phyloP scores from a whole-genome alignment of 1,284 basidiomycete genomes.

The Austroboletus novae-zelandiae region DNA sequence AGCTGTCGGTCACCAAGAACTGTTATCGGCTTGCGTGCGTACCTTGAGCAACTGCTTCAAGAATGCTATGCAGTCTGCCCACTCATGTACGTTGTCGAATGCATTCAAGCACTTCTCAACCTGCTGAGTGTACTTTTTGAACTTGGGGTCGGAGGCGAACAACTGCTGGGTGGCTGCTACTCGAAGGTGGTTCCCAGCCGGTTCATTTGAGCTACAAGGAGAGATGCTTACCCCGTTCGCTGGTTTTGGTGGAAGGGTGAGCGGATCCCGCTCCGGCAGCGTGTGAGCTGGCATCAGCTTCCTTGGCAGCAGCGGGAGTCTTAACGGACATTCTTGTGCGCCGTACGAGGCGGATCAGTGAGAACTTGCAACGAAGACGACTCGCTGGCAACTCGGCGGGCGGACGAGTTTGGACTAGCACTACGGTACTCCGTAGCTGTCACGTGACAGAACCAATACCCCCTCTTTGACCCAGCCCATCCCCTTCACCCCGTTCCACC shows the following conservation, averaged over 20 bases:
- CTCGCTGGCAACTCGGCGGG: not conserved
- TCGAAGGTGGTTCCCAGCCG: constrained; percentile 1
- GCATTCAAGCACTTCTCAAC: constrained; percentile 91
- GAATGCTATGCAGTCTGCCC: constrained; percentile 99
- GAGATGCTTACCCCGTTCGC: constrained; percentile 48
- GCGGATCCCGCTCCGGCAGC: constrained; percentile 23
- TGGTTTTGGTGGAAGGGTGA: constrained; percentile 38
- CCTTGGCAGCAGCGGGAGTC: constrained; percentile 12
- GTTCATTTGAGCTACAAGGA: not conserved
- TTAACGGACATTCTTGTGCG: constrained; percentile 20
- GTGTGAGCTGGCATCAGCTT: constrained; percentile 16
- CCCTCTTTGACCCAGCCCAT: constrained; percentile 22
- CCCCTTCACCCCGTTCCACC: constrained; percentile 36
- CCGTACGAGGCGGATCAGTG: constrained; percentile 19
- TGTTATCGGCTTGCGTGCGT: not conserved
- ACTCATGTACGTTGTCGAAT: constrained; percentile 97
- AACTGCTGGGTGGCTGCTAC: constrained; percentile 46
- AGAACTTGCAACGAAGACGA: constrained; percentile 9
- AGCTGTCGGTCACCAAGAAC: not conserved
- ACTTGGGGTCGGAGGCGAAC: constrained; percentile 85
- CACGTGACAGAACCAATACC: constrained; percentile 10
- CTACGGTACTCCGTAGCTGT: constrained; percentile 1
- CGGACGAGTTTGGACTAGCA: not conserved
- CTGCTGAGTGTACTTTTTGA: constrained; percentile 89
- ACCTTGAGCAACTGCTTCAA: constrained; percentile 92